phyloP scores from a whole-genome alignment of 768 basidiomycete species.

The Tylopilus balloui region DNA sequence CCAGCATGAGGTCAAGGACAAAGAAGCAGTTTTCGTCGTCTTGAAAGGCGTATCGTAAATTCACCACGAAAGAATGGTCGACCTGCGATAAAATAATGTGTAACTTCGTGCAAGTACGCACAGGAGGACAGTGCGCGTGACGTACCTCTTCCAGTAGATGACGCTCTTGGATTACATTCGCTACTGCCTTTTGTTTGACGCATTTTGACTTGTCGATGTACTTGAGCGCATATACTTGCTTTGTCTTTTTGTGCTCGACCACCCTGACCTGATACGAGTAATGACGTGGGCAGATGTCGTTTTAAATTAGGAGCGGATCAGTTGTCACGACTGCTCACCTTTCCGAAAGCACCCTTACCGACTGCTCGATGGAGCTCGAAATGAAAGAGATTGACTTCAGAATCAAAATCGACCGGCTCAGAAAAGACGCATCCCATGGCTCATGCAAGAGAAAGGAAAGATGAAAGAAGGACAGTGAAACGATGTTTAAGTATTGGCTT shows the following conservation, averaged over 20 bases:
- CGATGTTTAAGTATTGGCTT: slow-evolving; percentile 24
- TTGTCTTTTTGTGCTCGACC: slow-evolving; percentile 92
- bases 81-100: slow-evolving; percentile 43
- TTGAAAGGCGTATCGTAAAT: slow-evolving; percentile 93
- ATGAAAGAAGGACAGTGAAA: slow-evolving; percentile 25
- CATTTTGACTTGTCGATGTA: slow-evolving; percentile 96
- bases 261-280: slow-evolving; percentile 71
- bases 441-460: slow-evolving; percentile 37
- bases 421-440: slow-evolving; percentile 58
- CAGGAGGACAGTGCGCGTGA: not conserved
- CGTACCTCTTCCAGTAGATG: slow-evolving; percentile 86
- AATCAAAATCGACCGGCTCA: slow-evolving; percentile 81
- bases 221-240: slow-evolving; percentile 91
- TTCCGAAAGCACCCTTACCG: slow-evolving; percentile 97
- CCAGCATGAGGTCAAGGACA: slow-evolving; percentile 94
- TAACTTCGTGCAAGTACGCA: slow-evolving; percentile 17
- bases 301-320: not conserved
- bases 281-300: slow-evolving; percentile 3
- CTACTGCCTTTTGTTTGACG: slow-evolving; percentile 85
- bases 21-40: slow-evolving; percentile 98
- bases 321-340: slow-evolving; percentile 47
- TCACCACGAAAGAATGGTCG: slow-evolving; percentile 86
- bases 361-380: slow-evolving; percentile 95
- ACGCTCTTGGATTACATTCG: slow-evolving; percentile 92
- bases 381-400: slow-evolving; percentile 87